These are phyloP conservation scores for Tricholoma furcatifolium DNA, from an alignment of 768 basidiomycete genomes.

Conservation along the genomic window DNA sequence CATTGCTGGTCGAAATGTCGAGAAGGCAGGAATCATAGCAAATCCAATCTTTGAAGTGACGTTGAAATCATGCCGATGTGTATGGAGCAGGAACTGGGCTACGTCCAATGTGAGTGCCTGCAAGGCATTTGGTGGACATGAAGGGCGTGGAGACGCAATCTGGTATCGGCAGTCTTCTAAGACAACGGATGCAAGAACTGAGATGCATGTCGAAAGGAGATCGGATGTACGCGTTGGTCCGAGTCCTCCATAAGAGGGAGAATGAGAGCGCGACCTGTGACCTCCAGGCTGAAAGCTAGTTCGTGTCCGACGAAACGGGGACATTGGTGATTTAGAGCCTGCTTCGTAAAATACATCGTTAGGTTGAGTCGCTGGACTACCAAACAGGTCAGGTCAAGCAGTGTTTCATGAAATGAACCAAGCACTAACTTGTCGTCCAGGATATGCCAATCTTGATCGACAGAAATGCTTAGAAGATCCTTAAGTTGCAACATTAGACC, in stretches of 20 bases:
- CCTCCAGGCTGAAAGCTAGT: constrained; percentile 40
- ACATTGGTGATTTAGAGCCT: constrained; percentile 28
- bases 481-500: constrained; percentile 62
- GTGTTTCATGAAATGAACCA: not conserved
- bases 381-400: not conserved
- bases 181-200: constrained; percentile 61
- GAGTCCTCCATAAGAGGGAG: constrained; percentile 42
- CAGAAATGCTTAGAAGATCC: constrained; percentile 56
- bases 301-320: constrained; percentile 46
- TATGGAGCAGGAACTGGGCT: constrained; percentile 61
- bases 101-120: constrained; percentile 73
- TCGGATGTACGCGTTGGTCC: constrained; percentile 41
- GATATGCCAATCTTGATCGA: constrained; percentile 59
- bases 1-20: constrained; percentile 65
- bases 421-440: constrained; percentile 51
- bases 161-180: constrained; percentile 72
- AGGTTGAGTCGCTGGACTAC: constrained; percentile 11
- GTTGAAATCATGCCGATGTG: constrained; percentile 49
- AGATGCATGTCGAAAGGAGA: constrained; percentile 58
- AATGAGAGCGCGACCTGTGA: constrained; percentile 53
- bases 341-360: constrained; percentile 17
- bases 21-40: constrained; percentile 73
- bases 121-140: constrained; percentile 72
- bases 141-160: constrained; percentile 55
- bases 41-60: constrained; percentile 61